Evolutionary conservation across 805 yeast genomes (phyloP).

Genomic region (Saturnispora sekii): DNA sequence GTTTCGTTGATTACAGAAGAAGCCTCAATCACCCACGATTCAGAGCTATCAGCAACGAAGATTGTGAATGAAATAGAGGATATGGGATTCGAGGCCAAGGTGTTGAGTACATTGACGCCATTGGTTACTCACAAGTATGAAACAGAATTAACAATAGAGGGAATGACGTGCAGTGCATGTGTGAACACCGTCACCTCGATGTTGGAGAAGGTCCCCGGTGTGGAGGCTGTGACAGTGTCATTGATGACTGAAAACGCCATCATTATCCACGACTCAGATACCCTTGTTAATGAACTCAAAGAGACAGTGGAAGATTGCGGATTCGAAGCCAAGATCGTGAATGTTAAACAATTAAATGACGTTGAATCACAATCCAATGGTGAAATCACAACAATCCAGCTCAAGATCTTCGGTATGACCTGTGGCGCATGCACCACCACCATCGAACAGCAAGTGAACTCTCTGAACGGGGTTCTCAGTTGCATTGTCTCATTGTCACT

Average conservation of each 20-base stretch:
- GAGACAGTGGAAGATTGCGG: constrained; percentile 40
- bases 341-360: constrained; percentile 21
- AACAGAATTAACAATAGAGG: constrained; percentile 40
- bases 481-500: constrained; percentile 44
- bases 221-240: constrained; percentile 43
- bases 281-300: constrained; percentile 27
- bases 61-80: constrained; percentile 56
- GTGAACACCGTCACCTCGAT: constrained; percentile 44
- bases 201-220: constrained; percentile 29
- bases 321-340: constrained; percentile 37
- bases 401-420: constrained; percentile 51
- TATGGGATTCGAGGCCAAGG: constrained; percentile 50
- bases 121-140: not conserved
- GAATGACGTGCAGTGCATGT: constrained; percentile 68
- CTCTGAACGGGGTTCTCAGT: constrained; percentile 36
- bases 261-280: constrained; percentile 35
- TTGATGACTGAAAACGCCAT: constrained; percentile 62
- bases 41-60: constrained; percentile 21
- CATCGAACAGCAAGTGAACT: constrained; percentile 38
- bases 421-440: constrained; percentile 44
- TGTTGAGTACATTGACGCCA: too few species aligned
- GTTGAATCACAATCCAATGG: not conserved
- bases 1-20: constrained; percentile 73
- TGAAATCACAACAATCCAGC: constrained; percentile 14
- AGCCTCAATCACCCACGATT: constrained; percentile 47